A percentile compares a stretch with the other conserved stretches of the same genome.
These are phyloP conservation scores for Globisporangium barbulae DNA, from an alignment of 352 stramenopile species.

Conservation along the genomic window DNA sequence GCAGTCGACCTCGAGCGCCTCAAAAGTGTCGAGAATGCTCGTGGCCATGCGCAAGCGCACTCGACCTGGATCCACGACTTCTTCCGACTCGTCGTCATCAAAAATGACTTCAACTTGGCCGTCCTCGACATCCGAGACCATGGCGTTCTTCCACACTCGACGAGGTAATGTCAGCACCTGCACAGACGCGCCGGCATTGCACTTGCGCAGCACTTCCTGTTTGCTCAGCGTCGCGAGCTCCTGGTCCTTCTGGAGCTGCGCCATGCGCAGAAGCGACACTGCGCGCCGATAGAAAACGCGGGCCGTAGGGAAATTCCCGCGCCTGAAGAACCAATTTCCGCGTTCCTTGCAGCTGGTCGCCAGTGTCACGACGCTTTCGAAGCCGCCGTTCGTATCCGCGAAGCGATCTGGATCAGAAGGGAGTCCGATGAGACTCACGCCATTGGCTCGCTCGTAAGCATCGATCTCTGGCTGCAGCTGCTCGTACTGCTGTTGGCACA, in stretches of 20 bases:
- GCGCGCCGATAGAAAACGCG: conserved; percentile 62
- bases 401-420: conserved; percentile 21
- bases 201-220: conserved; percentile 31
- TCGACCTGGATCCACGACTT: conserved; percentile 42
- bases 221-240: conserved; percentile 27
- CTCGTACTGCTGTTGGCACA: conserved; percentile 39
- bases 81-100: conserved; percentile 45
- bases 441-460: conserved; percentile 35
- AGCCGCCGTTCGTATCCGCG: not conserved
- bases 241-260: conserved; percentile 46
- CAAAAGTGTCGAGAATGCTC: conserved; percentile 40
- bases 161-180: conserved; percentile 27
- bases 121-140: conserved; percentile 63
- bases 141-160: conserved; percentile 40
- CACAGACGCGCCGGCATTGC: conserved; percentile 53
- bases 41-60: conserved; percentile 62
- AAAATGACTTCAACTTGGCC: conserved; percentile 57
- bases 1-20: conserved; percentile 56
- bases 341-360: conserved; percentile 38
- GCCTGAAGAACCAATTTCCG: conserved; percentile 62
- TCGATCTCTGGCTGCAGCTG: conserved; percentile 51
- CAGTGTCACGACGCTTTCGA: conserved; percentile 20
- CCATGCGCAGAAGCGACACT: conserved; percentile 41
- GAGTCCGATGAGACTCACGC: conserved; percentile 51
- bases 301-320: conserved; percentile 54